phyloP scores from a whole-genome alignment of 75 land plant genomes.

The Picea glauca region DNA sequence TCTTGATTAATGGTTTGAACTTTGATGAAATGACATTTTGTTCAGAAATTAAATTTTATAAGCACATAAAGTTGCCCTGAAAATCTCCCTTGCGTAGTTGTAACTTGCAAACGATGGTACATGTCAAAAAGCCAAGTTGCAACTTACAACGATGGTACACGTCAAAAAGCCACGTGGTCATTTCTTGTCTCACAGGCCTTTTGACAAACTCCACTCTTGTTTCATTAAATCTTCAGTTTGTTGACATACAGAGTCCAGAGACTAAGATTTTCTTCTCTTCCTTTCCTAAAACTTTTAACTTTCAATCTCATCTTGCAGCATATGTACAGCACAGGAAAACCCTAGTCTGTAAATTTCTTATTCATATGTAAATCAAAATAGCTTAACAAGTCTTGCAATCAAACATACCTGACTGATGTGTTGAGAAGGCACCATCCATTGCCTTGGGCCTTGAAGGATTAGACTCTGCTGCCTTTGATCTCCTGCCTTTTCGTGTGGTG shows the following conservation, averaged over 20 bases:
- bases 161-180: too few relatives aligned
- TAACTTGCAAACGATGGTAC: too few relatives aligned
- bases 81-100: too few relatives aligned
- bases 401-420: neutral
- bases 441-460: neutral
- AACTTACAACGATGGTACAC: too few relatives aligned
- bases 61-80: too few relatives aligned
- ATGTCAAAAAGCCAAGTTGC: too few relatives aligned
- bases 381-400: neutral
- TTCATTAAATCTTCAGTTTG: neutral
- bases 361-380: neutral
- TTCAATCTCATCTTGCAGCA: too few relatives aligned
- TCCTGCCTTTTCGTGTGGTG: neutral
- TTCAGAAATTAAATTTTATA: too few relatives aligned
- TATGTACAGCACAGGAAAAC: neutral
- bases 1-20: too few relatives aligned
- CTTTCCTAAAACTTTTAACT: neutral
- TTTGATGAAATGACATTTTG: too few relatives aligned
- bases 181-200: neutral
- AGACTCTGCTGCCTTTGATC: neutral
- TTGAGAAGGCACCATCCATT: neutral
- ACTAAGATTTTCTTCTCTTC: neutral
- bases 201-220: neutral
- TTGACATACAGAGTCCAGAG: neutral
- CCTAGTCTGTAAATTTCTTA: neutral